Percentiles rank a stretch among this genome's conserved stretches.
Conservation (phyloP, 805 yeast species). For the Candida golubevii region DNA sequence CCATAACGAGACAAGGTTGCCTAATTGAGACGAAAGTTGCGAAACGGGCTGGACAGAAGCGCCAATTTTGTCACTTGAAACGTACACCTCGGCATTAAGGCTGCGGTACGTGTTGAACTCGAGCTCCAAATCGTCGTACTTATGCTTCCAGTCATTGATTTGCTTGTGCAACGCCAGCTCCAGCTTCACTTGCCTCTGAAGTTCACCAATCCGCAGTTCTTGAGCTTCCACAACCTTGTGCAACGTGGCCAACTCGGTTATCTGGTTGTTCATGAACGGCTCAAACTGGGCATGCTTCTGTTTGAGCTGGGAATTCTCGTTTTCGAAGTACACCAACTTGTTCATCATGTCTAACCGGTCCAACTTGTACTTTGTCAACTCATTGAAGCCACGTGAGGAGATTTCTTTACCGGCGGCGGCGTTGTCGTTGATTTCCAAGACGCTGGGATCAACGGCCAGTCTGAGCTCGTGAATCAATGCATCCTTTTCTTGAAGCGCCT, state of each 20-base stretch:
- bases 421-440: conserved; percentile 4
- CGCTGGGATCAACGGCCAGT: conserved; percentile 9
- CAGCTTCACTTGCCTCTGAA: conserved; percentile 38
- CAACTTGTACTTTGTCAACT: conserved; percentile 37
- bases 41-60: conserved; percentile 1
- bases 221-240: conserved; percentile 54
- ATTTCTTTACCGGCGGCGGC: conserved; percentile 1
- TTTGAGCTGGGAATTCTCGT: conserved; percentile 42
- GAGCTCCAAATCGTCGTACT: conserved; percentile 39
- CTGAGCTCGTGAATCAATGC: conserved; percentile 29
- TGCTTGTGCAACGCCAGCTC: conserved; percentile 44
- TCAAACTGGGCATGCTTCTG: conserved; percentile 45
- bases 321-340: conserved; percentile 40
- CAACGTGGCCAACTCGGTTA: conserved; percentile 48
- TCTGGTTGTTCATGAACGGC: conserved; percentile 49
- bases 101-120: conserved; percentile 42
- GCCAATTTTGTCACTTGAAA: conserved; percentile 26
- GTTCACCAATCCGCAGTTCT: conserved; percentile 40
- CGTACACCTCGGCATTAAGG: conserved; percentile 30
- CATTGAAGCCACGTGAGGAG: conserved; percentile 23
- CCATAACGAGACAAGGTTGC: conserved; percentile 3
- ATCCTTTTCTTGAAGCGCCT: conserved; percentile 26
- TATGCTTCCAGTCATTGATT: conserved; percentile 44
- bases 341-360: conserved; percentile 42
- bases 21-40: conserved; percentile 15